A percentile compares a stretch with the other conserved stretches of the same genome.
Conservation (phyloP, 1,139 yeast genomes). For the Kodamaea ohmeri region DNA sequence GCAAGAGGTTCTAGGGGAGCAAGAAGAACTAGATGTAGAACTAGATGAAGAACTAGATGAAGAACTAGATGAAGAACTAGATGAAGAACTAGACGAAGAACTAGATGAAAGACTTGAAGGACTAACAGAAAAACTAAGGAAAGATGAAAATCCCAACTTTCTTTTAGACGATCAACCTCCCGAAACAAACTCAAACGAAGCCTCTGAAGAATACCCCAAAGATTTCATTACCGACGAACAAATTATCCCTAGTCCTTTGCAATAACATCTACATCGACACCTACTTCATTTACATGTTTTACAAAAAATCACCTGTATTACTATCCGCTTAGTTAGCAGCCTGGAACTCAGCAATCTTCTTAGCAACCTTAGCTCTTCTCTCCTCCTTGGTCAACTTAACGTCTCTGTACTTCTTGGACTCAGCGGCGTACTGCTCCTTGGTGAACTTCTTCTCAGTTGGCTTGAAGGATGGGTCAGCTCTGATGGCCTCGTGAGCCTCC, state of each 20-base stretch:
- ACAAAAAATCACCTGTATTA: neutral
- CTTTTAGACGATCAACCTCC: too few relatives aligned
- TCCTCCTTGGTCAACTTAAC: constrained; percentile 86
- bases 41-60: too few relatives aligned
- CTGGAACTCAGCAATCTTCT: constrained; percentile 86
- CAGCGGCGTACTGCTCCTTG: constrained; percentile 98
- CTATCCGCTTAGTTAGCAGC: constrained; percentile 43
- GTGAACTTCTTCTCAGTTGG: constrained; percentile 91
- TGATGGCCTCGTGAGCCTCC: constrained; percentile 92
- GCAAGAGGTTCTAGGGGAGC: too few relatives aligned
- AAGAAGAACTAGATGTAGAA: too few relatives aligned
- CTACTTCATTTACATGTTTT: neutral
- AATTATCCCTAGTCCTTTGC: neutral
- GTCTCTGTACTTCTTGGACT: constrained; percentile 88
- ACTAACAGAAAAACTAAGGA: too few relatives aligned
- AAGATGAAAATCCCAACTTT: too few relatives aligned
- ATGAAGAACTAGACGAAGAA: too few relatives aligned
- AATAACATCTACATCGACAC: neutral
- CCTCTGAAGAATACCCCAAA: too few relatives aligned
- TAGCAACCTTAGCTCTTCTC: constrained; percentile 85
- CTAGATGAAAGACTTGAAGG: too few relatives aligned
- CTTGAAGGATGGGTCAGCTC: constrained; percentile 92
- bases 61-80: too few relatives aligned
- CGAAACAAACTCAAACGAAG: neutral
- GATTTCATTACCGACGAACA: too few relatives aligned